phyloP scores from a whole-genome alignment of 192 early-diverging fungal genomes.

The Rhizoclosmatium sp. region DNA sequence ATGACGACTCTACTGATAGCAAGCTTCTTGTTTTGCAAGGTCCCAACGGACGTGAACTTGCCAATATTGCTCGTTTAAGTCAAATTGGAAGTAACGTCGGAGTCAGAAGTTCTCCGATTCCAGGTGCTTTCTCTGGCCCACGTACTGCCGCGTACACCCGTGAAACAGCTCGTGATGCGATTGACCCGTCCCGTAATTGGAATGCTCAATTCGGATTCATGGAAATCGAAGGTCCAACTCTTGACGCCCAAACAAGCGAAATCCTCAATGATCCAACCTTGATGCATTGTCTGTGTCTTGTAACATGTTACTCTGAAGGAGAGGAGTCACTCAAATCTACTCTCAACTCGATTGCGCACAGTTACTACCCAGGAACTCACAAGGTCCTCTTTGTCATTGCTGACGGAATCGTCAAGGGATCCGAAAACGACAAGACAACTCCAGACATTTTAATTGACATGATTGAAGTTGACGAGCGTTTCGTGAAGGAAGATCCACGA shows the following conservation, averaged over 20 bases:
- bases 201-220: conserved; percentile 43
- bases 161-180: conserved; percentile 14
- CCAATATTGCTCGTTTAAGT: background rate
- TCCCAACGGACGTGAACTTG: background rate
- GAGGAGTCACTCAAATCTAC: conserved; percentile 78
- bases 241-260: conserved; percentile 43
- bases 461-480: conserved; percentile 65
- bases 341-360: conserved; percentile 82
- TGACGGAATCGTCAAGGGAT: conserved; percentile 89
- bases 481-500: conserved; percentile 51
- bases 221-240: conserved; percentile 44
- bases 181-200: conserved; percentile 34
- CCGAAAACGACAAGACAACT: conserved; percentile 81
- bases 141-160: conserved; percentile 24
- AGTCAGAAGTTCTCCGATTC: conserved; percentile 14
- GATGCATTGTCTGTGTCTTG: conserved; percentile 71
- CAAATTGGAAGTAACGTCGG: background rate
- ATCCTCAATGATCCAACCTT: conserved; percentile 52
- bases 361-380: conserved; percentile 85
- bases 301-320: conserved; percentile 94
- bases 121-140: conserved; percentile 44
- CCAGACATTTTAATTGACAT: conserved; percentile 87
- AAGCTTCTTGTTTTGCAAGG: background rate
- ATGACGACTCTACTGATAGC: background rate
- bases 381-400: conserved; percentile 88